A percentile compares a stretch with the other conserved stretches of the same genome.
Conservation (phyloP, 495 filamentous ascomycete species). For the Tuber indicum region DNA sequence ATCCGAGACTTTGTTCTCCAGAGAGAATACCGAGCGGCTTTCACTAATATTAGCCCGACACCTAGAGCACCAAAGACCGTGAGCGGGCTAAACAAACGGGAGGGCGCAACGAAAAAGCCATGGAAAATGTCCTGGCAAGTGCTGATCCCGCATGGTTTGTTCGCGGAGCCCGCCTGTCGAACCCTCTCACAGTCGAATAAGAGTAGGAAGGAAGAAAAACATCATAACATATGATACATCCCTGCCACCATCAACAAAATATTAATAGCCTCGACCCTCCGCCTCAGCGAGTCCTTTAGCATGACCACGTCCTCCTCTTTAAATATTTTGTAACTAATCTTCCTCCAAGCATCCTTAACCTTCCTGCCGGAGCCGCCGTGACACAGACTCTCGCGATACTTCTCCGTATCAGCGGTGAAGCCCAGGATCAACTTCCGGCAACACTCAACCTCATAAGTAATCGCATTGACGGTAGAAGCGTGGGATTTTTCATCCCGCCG, state of each 20-base stretch:
- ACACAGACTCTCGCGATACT: slow-evolving; percentile 13
- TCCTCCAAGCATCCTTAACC: slow-evolving; percentile 8
- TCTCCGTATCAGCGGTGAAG: slow-evolving; percentile 6
- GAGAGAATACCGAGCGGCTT: background rate
- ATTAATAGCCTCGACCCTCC: background rate
- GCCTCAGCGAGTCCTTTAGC: slow-evolving; percentile 5
- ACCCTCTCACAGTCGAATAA: background rate
- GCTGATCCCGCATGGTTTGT: background rate
- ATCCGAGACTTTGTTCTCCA: background rate
- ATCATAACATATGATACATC: background rate
- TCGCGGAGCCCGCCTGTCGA: background rate
- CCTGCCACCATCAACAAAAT: background rate
- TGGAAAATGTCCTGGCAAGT: background rate
- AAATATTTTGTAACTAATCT: slow-evolving; percentile 4
- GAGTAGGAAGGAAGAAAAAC: background rate
- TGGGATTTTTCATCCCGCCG: background rate
- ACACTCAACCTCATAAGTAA: slow-evolving; percentile 2
- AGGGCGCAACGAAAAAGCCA: background rate
- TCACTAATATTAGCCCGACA: background rate
- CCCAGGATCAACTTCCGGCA: slow-evolving; percentile 9
- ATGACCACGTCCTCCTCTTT: background rate
- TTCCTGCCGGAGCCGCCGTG: slow-evolving; percentile 6
- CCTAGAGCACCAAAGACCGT: background rate
- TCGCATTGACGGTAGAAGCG: slow-evolving; percentile 5
- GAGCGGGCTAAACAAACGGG: background rate